These are phyloP conservation scores for Mycena leptocephala DNA, from an alignment of 768 basidiomycete species.

Conservation along the genomic window DNA sequence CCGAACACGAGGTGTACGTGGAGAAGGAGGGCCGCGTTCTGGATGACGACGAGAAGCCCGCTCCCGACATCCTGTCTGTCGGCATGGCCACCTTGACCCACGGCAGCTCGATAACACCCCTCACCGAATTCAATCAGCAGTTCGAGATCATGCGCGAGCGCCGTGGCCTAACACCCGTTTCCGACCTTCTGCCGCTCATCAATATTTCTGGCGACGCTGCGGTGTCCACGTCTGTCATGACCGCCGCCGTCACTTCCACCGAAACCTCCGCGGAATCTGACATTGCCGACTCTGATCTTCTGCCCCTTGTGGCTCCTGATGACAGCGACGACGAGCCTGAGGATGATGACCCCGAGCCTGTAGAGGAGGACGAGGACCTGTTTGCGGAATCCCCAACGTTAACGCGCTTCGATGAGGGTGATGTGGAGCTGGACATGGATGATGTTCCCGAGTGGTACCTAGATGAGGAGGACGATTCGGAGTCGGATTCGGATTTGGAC, in stretches of 20 bases:
- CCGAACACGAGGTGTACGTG: constrained; percentile 39
- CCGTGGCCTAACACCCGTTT: not conserved
- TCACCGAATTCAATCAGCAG: constrained; percentile 30
- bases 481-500: not conserved
- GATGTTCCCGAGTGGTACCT: not conserved
- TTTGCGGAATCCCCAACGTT: not conserved
- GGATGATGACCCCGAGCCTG: not conserved
- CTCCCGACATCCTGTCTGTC: constrained; percentile 32
- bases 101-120: constrained; percentile 18
- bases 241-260: not conserved
- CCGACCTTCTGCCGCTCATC: not conserved
- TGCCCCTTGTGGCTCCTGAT: not conserved
- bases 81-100: constrained; percentile 23
- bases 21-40: constrained; percentile 37
- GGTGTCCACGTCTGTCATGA: too few relatives aligned
- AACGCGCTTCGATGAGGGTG: not conserved
- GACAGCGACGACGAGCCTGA: not conserved
- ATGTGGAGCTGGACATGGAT: constrained; percentile 7
- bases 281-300: not conserved
- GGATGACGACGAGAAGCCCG: constrained; percentile 32
- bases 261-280: not conserved
- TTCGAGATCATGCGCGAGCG: constrained; percentile 23
- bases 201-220: not conserved
- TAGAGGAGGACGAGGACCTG: not conserved
- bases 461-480: not conserved